phyloP scores from a whole-genome alignment of 371 early-diverging fungal genomes.

The Mucor piriformis region DNA sequence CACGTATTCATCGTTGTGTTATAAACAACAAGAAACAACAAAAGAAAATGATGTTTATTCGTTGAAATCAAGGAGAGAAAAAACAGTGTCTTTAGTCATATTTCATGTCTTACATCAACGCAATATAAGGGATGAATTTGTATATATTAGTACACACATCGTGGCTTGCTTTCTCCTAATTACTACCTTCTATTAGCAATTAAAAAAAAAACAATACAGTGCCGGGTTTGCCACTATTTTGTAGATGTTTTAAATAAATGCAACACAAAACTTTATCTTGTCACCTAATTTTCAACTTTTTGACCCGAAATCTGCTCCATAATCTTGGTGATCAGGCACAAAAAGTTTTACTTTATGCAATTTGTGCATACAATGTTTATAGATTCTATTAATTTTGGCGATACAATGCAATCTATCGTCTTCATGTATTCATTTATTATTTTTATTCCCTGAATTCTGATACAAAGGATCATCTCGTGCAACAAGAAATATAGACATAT shows the following conservation, averaged over 20 bases:
- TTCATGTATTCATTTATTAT: background rate
- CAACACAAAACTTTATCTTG: background rate
- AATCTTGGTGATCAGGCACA: background rate
- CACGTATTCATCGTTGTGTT: no score
- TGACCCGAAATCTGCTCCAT: background rate
- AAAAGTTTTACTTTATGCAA: background rate
- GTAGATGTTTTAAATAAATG: background rate
- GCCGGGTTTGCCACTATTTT: background rate
- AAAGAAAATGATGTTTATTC: background rate
- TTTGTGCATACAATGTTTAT: background rate
- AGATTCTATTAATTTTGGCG: background rate
- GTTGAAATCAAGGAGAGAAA: background rate
- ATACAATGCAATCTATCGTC: background rate
- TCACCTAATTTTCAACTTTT: background rate
- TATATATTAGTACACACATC: slow-evolving; percentile 1
- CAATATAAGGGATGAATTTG: slow-evolving; percentile 1
- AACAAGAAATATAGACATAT: slow-evolving; percentile 1
- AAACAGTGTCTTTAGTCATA: slow-evolving; percentile 16
- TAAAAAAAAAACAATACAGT: background rate
- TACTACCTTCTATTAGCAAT: background rate
- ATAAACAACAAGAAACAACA: background rate
- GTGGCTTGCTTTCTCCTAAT: background rate
- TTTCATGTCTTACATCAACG: slow-evolving; percentile 10
- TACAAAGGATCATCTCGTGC: slow-evolving; percentile 13
- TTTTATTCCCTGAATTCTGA: background rate